Evolutionary conservation across 1,284 basidiomycete genomes (phyloP).

Genomic region (Cryptococcus maquisensis): DNA sequence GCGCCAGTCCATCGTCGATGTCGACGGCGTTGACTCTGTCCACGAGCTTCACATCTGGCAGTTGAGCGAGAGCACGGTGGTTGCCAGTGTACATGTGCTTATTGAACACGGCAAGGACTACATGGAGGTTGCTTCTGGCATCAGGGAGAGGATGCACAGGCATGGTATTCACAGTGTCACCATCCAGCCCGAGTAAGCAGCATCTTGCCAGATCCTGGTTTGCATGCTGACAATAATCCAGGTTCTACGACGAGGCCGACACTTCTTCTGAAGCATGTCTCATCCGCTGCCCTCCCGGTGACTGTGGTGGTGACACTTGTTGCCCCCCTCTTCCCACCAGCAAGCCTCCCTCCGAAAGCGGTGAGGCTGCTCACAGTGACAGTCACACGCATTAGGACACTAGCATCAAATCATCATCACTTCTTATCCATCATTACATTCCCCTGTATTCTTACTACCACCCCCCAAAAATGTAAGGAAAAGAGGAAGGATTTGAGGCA

Average conservation of each 20-base stretch:
- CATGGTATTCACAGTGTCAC: conserved; percentile 93
- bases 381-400: too few species aligned
- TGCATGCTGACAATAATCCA: conserved; percentile 3
- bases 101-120: conserved; percentile 74
- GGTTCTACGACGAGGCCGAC: conserved; percentile 18
- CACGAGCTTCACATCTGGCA: conserved; percentile 99
- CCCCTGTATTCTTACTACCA: too few species aligned
- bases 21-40: conserved; percentile 83
- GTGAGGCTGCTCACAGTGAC: too few species aligned
- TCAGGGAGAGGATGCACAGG: conserved; percentile 75
- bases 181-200: conserved; percentile 57
- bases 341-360: too few species aligned
- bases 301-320: conserved; percentile 47
- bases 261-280: conserved; percentile 28
- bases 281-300: conserved; percentile 49
- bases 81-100: conserved; percentile 93
- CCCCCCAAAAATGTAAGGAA: too few species aligned
- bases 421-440: too few species aligned
- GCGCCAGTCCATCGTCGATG: conserved; percentile 67
- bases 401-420: too few species aligned
- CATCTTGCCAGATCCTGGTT: not conserved
- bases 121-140: conserved; percentile 81
- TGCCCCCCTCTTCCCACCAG: conserved; percentile 34
- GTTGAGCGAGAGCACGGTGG: conserved; percentile 78
- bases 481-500: too few species aligned